Base-by-base conservation (phyloP, 352 stramenopile genomes). In the Pythium phragmiticola region DNA sequence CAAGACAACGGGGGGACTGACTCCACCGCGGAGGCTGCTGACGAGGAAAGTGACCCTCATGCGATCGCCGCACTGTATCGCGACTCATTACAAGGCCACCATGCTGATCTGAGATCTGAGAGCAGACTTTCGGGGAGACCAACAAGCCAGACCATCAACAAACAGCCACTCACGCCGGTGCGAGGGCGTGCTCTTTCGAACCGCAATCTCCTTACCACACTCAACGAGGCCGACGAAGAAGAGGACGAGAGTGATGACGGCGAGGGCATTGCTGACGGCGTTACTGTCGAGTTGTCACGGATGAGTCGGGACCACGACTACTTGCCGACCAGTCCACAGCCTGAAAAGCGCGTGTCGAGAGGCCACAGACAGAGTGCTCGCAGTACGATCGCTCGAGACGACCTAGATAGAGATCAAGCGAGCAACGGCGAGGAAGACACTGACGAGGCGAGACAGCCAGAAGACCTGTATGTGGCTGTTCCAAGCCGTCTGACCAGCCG, bases 41-140 rank as follows among this genome's bases (percentile, higher is more conserved):
- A 9, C 3, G 26, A 12, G n/a, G 23, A 39, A 12, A 26, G 26
- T 12, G 21, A 53, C 7, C 21, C 4, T 11, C 21, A 37, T 16
- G 21, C 21, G 12, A 39, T 21, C 17, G 1, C 47, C 2, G 49
- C 16, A 28, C 14, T n/a, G 17, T 43, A 12, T 39, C 28, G 16
- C 12, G 42, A 39, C 16, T 30, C 19, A 30, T 28, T 30, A 16
- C n/a, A 14, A 34, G 23, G 37, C 12, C 21, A 12, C 23, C 3
- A 16, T 13, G 30, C 8, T n/a, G 26, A 43, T 5, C 5, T 28
- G 17, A 17, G 16, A 28, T 30, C 49, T 8, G 26, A 56, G 16
- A 28, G 49, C 13, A 56, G 43, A 42, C 49, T 56, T 30, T 56
- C 30, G 4, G 49, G 49, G 16, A 56, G 49, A 43, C 49, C 28